These are phyloP conservation scores for Calocybe cyanea DNA, from an alignment of 768 basidiomycete species.

Conservation along the genomic window DNA sequence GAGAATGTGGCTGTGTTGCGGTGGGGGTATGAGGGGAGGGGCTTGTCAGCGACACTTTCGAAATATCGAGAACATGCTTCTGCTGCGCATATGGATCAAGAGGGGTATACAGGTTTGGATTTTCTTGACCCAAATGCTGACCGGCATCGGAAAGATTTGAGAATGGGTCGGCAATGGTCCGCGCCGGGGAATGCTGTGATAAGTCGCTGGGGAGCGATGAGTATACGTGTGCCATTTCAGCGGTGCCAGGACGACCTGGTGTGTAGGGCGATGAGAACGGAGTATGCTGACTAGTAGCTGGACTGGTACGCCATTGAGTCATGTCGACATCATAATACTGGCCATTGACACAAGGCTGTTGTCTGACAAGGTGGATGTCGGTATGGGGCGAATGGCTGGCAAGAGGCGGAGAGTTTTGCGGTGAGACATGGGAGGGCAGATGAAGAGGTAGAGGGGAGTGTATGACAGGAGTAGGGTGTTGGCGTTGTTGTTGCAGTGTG, in stretches of 20 bases:
- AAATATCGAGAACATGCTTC: constrained; percentile 14
- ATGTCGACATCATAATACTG: constrained; percentile 21
- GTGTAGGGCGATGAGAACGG: constrained; percentile 10
- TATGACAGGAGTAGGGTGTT: constrained; percentile 17
- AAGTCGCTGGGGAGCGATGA: background rate
- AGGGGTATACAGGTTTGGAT: constrained; percentile 6
- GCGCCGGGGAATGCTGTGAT: constrained; percentile 5
- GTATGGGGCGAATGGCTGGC: constrained; percentile 7
- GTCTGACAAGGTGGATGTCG: constrained; percentile 4
- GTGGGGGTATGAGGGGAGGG: background rate
- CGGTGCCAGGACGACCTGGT: constrained; percentile 6
- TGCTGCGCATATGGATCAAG: constrained; percentile 8
- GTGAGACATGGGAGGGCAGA: constrained; percentile 16
- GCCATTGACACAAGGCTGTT: constrained; percentile 8
- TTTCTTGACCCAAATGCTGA: constrained; percentile 10
- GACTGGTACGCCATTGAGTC: constrained; percentile 23
- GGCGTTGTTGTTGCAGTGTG: constrained; percentile 14
- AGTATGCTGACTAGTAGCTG: constrained; percentile 12
- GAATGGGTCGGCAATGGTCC: constrained; percentile 5
- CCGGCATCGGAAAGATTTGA: background rate
- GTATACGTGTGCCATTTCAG: constrained; percentile 1
- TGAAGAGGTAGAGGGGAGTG: constrained; percentile 23
- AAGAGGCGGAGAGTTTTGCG: constrained; percentile 16
- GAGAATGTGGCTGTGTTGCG: background rate
- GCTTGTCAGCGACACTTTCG: background rate